Conservation (phyloP, 345 rosid genomes). For the Trapa bicornis region DNA sequence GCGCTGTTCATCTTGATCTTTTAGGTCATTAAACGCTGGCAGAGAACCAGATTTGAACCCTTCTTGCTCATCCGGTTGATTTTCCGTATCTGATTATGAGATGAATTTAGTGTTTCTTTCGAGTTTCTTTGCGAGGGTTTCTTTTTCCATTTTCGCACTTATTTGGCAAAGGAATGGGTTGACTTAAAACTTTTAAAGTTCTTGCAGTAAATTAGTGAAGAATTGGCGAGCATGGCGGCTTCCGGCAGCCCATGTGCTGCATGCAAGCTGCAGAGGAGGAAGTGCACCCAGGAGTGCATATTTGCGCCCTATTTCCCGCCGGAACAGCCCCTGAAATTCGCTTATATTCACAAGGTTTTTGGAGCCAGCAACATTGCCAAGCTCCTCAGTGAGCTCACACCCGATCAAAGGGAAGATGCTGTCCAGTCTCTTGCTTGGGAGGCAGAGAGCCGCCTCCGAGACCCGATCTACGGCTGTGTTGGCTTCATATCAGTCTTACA, state of each 20-base stretch:
- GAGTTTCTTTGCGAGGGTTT: background rate
- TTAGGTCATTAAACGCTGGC: background rate
- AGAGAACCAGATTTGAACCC: no score
- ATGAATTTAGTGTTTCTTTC: background rate
- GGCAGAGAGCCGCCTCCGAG: conserved; percentile 64
- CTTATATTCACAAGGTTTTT: conserved; percentile 43
- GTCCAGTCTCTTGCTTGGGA: conserved; percentile 70
- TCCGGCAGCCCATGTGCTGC: conserved; percentile 71
- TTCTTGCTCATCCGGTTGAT: no score
- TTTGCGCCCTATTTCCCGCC: conserved; percentile 83
- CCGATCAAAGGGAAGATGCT: conserved; percentile 50
- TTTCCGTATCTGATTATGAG: background rate
- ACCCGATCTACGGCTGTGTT: conserved; percentile 85
- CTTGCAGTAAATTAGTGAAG: background rate
- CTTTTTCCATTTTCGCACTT: background rate
- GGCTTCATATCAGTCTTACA: conserved; percentile 63
- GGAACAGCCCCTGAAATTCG: conserved; percentile 55
- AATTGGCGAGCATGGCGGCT: conserved; percentile 32
- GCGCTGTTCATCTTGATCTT: background rate
- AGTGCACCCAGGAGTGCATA: conserved; percentile 73
- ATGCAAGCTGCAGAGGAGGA: conserved; percentile 56
- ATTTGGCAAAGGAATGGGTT: background rate
- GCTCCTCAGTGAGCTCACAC: conserved; percentile 46
- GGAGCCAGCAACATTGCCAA: conserved; percentile 76
- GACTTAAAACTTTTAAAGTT: background rate